These are phyloP conservation scores for Chara braunii DNA, from an alignment of 139 green algal species.

Conservation along the genomic window DNA sequence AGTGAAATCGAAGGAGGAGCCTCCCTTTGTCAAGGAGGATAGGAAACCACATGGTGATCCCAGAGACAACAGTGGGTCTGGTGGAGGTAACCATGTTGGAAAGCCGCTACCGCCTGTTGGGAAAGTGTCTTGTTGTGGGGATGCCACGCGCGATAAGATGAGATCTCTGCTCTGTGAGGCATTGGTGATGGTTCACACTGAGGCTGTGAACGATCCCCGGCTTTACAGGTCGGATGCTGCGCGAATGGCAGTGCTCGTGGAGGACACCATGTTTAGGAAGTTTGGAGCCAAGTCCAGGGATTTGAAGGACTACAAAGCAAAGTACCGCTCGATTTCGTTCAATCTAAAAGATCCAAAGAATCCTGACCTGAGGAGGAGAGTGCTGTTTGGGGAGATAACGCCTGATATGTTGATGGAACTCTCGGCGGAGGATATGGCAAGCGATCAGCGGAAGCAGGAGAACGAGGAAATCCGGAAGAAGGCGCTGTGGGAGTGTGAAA, in stretches of 20 bases:
- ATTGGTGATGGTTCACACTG: slow-evolving; percentile 12
- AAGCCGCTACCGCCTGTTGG: too few relatives aligned
- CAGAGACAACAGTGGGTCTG: too few relatives aligned
- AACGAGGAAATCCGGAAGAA: slow-evolving; percentile 78
- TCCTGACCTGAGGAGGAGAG: slow-evolving; percentile 43
- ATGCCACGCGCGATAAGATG: slow-evolving; percentile 33
- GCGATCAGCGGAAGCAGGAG: slow-evolving; percentile 57
- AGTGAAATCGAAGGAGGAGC: too few relatives aligned
- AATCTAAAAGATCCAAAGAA: slow-evolving; percentile 83
- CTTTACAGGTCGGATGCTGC: not conserved
- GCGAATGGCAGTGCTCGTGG: slow-evolving; percentile 12
- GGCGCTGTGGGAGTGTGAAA: slow-evolving; percentile 66
- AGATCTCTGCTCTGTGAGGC: slow-evolving; percentile 17
- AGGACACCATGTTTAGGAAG: slow-evolving; percentile 20
- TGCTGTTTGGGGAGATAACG: slow-evolving; percentile 51
- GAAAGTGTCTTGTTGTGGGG: too few relatives aligned
- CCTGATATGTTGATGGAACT: slow-evolving; percentile 62
- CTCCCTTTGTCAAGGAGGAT: too few relatives aligned
- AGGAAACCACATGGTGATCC: too few relatives aligned
- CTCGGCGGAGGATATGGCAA: slow-evolving; percentile 82
- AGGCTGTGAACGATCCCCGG: not conserved
- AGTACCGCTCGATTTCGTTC: slow-evolving; percentile 81
- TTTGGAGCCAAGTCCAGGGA: slow-evolving; percentile 28
- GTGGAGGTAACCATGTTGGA: too few relatives aligned
- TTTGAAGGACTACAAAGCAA: slow-evolving; percentile 79